Base-by-base conservation (phyloP, 2,329 filamentous ascomycete species). In the Fusarium penzigii region DNA sequence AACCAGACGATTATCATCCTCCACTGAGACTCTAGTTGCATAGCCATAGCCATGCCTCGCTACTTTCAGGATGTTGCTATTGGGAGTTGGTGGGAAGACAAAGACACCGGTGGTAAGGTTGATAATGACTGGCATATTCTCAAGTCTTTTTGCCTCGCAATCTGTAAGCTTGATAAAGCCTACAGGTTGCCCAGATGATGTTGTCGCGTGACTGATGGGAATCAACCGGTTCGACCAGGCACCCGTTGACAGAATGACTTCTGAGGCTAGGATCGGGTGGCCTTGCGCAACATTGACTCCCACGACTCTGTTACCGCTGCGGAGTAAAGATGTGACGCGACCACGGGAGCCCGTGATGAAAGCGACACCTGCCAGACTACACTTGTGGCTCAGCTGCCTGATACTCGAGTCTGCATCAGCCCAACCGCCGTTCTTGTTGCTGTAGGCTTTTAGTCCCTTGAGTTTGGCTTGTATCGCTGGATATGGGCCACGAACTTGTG, bases 211-310 rank as follows among this genome's bases (percentile, higher is more conserved):
- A 25, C 80, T 76, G 1, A 89, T 72, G 61, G 87, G 83, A 41
- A 90, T 13, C 1, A 72, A 44, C 2, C 61, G 46, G 13, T 69
- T 70, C 13, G 85, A 85, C 87, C 87, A 90, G 3, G 87, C 86
- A 10, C 88, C 88, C 2, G 86, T 81, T 2, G 87, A 84, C 3
- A 91, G 71, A 2, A 90, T 75, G 10, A 84, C 82, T 8, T 87
- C 73, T 51, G 82, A 79, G 2, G 85, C 85, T 1, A 68, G 68
- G 6, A 88, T 58, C 4, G 70, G 72, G 9, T 71, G 69, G 2
- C 77, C 77, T 29, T 64, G 52, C 0, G 62, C 55, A 1, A 64
- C 56, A 8, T 67, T 59, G 3, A 71, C 61, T 2, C 67, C 67
- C 1, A 58, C 53, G 4, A 70, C 61, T 11, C 44, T 58, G 2